Base-by-base conservation (phyloP, 768 basidiomycete species). In the Suillus americanus region DNA sequence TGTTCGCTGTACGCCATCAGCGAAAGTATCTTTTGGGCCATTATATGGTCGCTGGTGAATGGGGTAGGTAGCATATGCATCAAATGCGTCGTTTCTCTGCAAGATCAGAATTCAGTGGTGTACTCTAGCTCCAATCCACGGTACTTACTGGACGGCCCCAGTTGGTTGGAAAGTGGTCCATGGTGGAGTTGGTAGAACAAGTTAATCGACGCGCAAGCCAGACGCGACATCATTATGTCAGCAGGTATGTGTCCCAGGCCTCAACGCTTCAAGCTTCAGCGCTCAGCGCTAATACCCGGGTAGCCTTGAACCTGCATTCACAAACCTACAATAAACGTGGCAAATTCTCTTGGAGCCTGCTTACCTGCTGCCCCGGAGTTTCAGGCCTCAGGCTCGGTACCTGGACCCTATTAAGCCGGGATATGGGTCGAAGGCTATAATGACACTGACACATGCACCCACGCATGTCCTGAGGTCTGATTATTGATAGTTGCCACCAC, bases 131-230 rank as follows among this genome's bases (percentile, higher is more conserved):
- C 28, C 23, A 54, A 0, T 33, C n/a, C 0, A 20, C 14, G 23
- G 35, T 48, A 77, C 89, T 70, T 73, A 91, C 91, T 56, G 90
- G 91, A 54, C 88, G 82, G 41, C 91, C 92, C 91, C 91, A 93
- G 81, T 88, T 91, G 40, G 87, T 87, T 41, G 92, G 90, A 77
- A 90, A 91, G 75, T 93, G 92, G 74, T 93, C 91, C 91, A 93
- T 92, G 74, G 68, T 64, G 40, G 66, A 45, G 16, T 37, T 54
- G 16, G 33, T 59, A 16, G n/a, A 40, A 25, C 62, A 33, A 25
- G 51, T 43, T 23, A 55, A 30, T 60, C 40, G 64, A 74, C 74
- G 70, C 70, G 72, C 63, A 72, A 43, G 25, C 69, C 9, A 46
- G 60, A 64, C 64, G 66, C 66, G 66, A 57, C 60, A 64, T 10